Base-by-base conservation (phyloP, 2,329 filamentous ascomycete species). In the Aspergillus costaricaensis region DNA sequence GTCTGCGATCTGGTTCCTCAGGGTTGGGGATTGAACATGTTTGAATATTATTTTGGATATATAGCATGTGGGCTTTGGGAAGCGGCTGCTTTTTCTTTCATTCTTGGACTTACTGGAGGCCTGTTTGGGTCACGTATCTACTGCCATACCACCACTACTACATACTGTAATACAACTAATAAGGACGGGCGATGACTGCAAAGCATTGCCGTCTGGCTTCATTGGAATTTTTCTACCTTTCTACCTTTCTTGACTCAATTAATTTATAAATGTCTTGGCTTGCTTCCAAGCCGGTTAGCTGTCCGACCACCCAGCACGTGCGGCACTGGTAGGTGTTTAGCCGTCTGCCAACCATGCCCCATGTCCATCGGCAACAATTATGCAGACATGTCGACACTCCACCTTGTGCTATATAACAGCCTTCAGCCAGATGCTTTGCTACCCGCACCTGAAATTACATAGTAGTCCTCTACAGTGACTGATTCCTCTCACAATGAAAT, bases 31-130 rank as follows among this genome's bases (percentile, higher is more conserved):
- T 25, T 62, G 38, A 36, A 36, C 32, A 36, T 36, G 32, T 36
- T 32, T 51, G 38, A 54, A 56, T 52, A 38, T 36, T 38, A 32
- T 12, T 55, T 47, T 64, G 55, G 67, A 60, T 64, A 63, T 61
- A 68, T 61, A 68, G 68, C 63, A 67, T 67, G 65, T 69, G 65
- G 62, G 68, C 67, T 67, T 71, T 68, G 67, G 65, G 65, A 65
- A 71, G 70, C 67, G 71, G 53, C 49, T 65, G 65, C 58, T 54
- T 53, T 47, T 51, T 49, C 32, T 36, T 21, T 55, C 44, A 25
- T 38, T 60, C 60, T 62, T 59, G 67, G 61, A 67, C 70, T 70
- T 66, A 70, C 65, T 61, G 59, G 63, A 62, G 61, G 63, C 48
- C 38, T 41, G 48, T 36, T 61, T 47, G 47, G 62, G 61, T 67